phyloP scores from a whole-genome alignment of 768 basidiomycete genomes.

The Mycena vitilis region DNA sequence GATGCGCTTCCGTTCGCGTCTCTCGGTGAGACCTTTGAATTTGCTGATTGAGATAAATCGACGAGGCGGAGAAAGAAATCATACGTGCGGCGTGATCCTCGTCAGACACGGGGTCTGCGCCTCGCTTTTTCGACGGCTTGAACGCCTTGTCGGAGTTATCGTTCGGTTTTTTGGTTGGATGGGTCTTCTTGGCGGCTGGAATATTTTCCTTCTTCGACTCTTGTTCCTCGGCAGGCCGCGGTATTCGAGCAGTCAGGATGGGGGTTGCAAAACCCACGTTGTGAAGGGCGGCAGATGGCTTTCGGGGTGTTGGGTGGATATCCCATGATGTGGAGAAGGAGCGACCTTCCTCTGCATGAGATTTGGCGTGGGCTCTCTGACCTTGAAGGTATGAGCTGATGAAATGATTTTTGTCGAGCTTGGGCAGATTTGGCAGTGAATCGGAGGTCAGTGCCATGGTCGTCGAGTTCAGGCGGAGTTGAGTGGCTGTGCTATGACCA shows the following conservation, averaged over 20 bases:
- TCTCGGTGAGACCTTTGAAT: slow-evolving; percentile 67
- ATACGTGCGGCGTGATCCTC: slow-evolving; percentile 51
- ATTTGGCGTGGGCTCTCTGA: slow-evolving; percentile 58
- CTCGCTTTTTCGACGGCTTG: slow-evolving; percentile 28
- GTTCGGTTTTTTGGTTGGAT: slow-evolving; percentile 1
- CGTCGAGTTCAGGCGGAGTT: neutral
- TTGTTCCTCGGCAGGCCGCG: slow-evolving; percentile 3
- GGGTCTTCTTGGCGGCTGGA: neutral
- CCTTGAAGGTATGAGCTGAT: slow-evolving; percentile 61
- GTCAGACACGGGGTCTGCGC: slow-evolving; percentile 40
- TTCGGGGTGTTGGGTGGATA: slow-evolving; percentile 26
- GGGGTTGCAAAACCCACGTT: slow-evolving; percentile 28
- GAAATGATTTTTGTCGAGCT: slow-evolving; percentile 53
- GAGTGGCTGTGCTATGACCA: neutral
- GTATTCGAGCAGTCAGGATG: slow-evolving; percentile 19
- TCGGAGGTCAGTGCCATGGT: slow-evolving; percentile 18
- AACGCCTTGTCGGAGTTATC: neutral
- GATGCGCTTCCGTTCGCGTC: slow-evolving; percentile 71
- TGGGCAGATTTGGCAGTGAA: slow-evolving; percentile 47
- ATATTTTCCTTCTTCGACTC: slow-evolving; percentile 9
- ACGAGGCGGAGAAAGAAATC: slow-evolving; percentile 30
- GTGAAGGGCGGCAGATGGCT: slow-evolving; percentile 2
- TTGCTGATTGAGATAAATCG: neutral
- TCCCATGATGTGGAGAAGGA: slow-evolving; percentile 47
- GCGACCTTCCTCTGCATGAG: slow-evolving; percentile 57